Conservation (phyloP, 441 rosid species). For the Adansonia gregorii region DNA sequence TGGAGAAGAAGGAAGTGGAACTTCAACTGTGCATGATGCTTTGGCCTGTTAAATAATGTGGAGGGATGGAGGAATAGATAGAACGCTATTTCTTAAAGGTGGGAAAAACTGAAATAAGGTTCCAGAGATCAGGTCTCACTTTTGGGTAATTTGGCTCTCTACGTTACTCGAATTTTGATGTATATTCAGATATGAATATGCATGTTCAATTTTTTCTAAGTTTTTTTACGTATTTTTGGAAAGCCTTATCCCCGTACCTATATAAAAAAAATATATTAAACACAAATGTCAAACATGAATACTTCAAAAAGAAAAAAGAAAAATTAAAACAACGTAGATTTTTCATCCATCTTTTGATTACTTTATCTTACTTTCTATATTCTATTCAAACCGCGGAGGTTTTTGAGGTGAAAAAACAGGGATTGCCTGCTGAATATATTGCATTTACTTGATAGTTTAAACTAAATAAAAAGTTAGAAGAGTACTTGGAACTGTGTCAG, state of each 20-base stretch:
- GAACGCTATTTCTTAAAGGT: not conserved
- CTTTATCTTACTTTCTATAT: slow-evolving; percentile 16
- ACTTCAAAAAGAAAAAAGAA: no score
- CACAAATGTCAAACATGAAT: no score
- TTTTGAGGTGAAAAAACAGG: slow-evolving; percentile 27
- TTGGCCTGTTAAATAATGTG: not conserved
- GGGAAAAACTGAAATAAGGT: not conserved
- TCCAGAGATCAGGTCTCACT: not conserved
- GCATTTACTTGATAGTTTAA: not conserved
- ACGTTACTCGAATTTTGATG: not conserved
- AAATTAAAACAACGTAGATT: not conserved
- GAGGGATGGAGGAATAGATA: not conserved
- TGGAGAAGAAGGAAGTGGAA: not conserved
- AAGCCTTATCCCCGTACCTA: no score
- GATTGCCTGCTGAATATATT: not conserved
- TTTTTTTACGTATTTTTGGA: no score
- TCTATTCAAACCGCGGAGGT: not conserved
- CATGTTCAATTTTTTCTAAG: not conserved
- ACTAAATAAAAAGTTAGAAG: not conserved
- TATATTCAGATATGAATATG: no score
- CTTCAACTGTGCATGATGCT: not conserved
- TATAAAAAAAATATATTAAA: no score
- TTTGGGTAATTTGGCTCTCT: slow-evolving; percentile 25
- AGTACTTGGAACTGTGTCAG: slow-evolving; percentile 25
- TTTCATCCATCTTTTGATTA: slow-evolving; percentile 2